Evolutionary conservation across 345 rosid species (phyloP).

Genomic region (Eutrema heterophyllum): DNA sequence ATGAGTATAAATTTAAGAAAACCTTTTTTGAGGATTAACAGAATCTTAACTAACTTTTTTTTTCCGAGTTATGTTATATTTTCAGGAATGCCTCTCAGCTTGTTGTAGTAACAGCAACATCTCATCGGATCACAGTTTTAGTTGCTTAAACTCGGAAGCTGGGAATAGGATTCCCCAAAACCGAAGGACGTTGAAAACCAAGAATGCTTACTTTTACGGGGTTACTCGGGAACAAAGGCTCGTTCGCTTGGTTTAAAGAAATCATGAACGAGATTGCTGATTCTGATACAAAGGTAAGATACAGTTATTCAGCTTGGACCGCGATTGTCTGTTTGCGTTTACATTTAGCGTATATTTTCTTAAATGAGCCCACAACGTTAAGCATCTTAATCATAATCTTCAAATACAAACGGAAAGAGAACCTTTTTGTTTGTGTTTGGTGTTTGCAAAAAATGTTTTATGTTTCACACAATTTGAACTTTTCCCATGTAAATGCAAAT

Average conservation of each 20-base stretch:
- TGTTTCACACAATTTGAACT: too few species aligned
- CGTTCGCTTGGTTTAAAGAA: slow-evolving; percentile 82
- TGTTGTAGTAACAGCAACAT: slow-evolving; percentile 39
- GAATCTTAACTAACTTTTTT: not conserved
- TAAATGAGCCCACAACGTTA: too few species aligned
- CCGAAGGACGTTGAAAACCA: slow-evolving; percentile 39
- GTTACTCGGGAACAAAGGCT: slow-evolving; percentile 81
- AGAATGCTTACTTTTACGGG: slow-evolving; percentile 75
- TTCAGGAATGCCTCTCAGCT: slow-evolving; percentile 57
- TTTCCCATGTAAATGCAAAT: too few species aligned
- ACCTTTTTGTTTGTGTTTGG: too few species aligned
- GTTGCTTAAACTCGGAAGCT: slow-evolving; percentile 36
- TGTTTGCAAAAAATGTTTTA: too few species aligned
- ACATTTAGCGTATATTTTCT: too few species aligned
- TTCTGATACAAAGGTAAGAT: slow-evolving; percentile 53
- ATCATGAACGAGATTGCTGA: slow-evolving; percentile 74
- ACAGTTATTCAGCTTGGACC: not conserved
- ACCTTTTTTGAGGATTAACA: not conserved
- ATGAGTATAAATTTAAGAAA: slow-evolving; percentile 37
- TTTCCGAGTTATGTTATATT: not conserved
- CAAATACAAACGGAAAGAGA: too few species aligned
- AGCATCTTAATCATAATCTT: too few species aligned
- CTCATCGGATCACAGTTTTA: slow-evolving; percentile 54
- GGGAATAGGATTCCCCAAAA: slow-evolving; percentile 36
- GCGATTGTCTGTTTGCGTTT: not conserved